Evolutionary conservation across 2,329 filamentous ascomycete species (phyloP).

Genomic region (Emmonsia crescens): DNA sequence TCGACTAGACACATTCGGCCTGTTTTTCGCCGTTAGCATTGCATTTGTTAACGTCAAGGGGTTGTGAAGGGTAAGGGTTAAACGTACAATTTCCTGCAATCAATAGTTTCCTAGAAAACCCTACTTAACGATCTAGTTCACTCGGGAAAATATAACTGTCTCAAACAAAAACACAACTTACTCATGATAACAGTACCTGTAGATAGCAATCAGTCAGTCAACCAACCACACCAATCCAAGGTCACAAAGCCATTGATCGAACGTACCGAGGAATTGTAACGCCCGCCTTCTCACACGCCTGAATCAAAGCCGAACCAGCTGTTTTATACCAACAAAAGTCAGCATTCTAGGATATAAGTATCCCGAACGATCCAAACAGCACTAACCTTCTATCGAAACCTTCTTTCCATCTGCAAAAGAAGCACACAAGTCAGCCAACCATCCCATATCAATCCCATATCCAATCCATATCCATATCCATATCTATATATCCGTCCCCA

Average conservation of each 20-base stretch:
- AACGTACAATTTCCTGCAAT: conserved; percentile 85
- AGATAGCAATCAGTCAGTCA: conserved; percentile 8
- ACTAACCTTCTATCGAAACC: conserved; percentile 82
- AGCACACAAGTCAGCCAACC: conserved; percentile 21
- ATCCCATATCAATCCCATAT: conserved; percentile 12
- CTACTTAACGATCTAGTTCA: conserved; percentile 6
- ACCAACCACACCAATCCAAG: neutral
- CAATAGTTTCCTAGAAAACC: conserved; percentile 72
- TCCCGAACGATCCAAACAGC: neutral
- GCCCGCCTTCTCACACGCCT: conserved; percentile 98
- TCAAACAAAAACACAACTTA: conserved; percentile 38
- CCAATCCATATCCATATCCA: neutral
- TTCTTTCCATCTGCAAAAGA: conserved; percentile 75
- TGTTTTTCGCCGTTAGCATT: conserved; percentile 13
- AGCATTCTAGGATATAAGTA: neutral
- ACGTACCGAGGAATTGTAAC: conserved; percentile 70
- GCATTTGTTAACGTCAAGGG: neutral
- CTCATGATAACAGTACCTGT: conserved; percentile 97
- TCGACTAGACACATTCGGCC: conserved; percentile 96
- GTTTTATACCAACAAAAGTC: conserved; percentile 14
- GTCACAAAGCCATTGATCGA: neutral
- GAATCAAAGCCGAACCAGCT: conserved; percentile 95
- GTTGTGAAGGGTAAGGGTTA: neutral
- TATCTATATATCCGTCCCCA: too few species aligned
- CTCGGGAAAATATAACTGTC: neutral